phyloP scores from a whole-genome alignment of 2,329 filamentous ascomycete genomes.

The Curvularia eragrostidis region DNA sequence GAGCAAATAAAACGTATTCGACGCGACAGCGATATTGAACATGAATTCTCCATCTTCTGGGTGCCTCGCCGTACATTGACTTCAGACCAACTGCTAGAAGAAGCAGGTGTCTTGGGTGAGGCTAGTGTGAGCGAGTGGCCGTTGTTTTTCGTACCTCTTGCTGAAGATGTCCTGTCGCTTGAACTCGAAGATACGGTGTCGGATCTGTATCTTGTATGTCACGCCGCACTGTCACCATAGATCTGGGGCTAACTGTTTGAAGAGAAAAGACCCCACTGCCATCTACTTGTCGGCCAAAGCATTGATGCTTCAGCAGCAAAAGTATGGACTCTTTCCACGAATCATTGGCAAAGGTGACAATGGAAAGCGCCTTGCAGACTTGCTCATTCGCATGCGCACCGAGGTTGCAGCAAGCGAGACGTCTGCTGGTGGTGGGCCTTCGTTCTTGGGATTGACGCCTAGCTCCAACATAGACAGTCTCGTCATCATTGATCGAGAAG shows the following conservation, averaged over 20 bases:
- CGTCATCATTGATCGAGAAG: slow-evolving; percentile 93
- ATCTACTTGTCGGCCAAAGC: slow-evolving; percentile 88
- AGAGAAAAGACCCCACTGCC: slow-evolving; percentile 88
- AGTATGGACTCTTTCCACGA: slow-evolving; percentile 90
- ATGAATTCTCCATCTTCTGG: slow-evolving; percentile 98
- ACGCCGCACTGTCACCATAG: neutral
- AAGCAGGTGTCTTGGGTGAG: slow-evolving; percentile 90
- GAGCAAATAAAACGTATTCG: slow-evolving; percentile 91
- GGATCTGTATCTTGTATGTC: slow-evolving; percentile 78
- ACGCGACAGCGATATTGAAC: slow-evolving; percentile 83
- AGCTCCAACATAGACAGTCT: slow-evolving; percentile 88
- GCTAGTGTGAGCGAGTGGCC: slow-evolving; percentile 87
- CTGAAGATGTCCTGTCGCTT: slow-evolving; percentile 88
- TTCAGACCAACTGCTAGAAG: slow-evolving; percentile 89
- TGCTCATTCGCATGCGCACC: slow-evolving; percentile 88
- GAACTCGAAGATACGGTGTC: slow-evolving; percentile 87
- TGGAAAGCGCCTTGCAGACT: slow-evolving; percentile 84
- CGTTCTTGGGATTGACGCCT: slow-evolving; percentile 73
- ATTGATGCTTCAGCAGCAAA: slow-evolving; percentile 91
- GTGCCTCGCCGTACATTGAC: slow-evolving; percentile 90
- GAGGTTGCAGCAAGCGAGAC: slow-evolving; percentile 84
- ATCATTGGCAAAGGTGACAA: slow-evolving; percentile 97
- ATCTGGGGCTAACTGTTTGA: slow-evolving; percentile 30
- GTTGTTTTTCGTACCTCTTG: slow-evolving; percentile 87
- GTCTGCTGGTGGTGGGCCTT: slow-evolving; percentile 60